Conservation (phyloP, 2,329 filamentous ascomycete genomes). For the Myriosclerotinia duriaeana region DNA sequence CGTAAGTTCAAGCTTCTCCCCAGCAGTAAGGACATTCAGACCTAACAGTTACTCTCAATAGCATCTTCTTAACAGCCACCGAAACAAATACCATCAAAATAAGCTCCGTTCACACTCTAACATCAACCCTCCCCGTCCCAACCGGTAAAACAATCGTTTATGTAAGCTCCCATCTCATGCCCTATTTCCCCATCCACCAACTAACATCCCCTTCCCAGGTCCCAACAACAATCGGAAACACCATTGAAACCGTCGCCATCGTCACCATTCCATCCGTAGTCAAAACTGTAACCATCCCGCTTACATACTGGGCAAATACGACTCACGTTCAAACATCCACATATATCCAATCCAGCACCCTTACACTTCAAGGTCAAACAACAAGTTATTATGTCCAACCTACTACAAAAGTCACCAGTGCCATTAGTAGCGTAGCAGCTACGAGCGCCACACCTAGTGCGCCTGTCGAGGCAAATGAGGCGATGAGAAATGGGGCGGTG, state of each 20-base stretch:
- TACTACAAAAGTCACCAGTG: slow-evolving; percentile 20
- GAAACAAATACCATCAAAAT: slow-evolving; percentile 46
- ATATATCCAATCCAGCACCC: background rate
- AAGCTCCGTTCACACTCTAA: slow-evolving; percentile 40
- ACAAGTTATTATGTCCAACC: slow-evolving; percentile 14
- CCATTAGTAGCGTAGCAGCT: background rate
- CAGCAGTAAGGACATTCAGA: background rate
- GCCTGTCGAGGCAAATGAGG: slow-evolving; percentile 31
- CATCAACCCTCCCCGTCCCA: slow-evolving; percentile 32
- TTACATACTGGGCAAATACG: slow-evolving; percentile 6
- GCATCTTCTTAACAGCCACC: slow-evolving; percentile 45
- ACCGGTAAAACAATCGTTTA: slow-evolving; percentile 33
- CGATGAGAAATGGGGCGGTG: slow-evolving; percentile 33
- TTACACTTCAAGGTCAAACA: background rate
- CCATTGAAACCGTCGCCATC: slow-evolving; percentile 31
- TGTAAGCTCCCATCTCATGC: background rate
- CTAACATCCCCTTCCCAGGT: slow-evolving; percentile 26
- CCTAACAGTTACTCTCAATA: background rate
- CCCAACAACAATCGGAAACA: slow-evolving; percentile 29
- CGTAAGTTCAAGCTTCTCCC: slow-evolving; percentile 22
- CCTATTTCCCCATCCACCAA: background rate
- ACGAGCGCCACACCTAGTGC: slow-evolving; percentile 26
- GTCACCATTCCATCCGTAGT: slow-evolving; percentile 34
- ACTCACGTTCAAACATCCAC: background rate
- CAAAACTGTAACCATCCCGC: slow-evolving; percentile 28